A percentile compares a stretch with the other conserved stretches of the same genome.
Evolutionary conservation across 75 land plant species (phyloP).

Genomic region (Cupressus sempervirens): DNA sequence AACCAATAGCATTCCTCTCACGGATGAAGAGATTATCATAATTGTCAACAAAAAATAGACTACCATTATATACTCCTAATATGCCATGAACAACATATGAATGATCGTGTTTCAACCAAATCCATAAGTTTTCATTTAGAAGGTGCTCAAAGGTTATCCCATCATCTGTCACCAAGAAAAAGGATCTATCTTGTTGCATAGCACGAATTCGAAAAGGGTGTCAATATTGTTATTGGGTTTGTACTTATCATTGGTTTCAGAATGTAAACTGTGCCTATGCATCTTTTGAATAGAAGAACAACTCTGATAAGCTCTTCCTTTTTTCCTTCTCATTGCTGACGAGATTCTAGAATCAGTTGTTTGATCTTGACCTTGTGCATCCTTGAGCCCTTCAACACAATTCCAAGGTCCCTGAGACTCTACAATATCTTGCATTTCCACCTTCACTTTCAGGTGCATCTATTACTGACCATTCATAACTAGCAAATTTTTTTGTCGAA

Average conservation of each 20-base stretch:
- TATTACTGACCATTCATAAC: constrained; percentile 66
- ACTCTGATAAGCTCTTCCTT: constrained; percentile 7
- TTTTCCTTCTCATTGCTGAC: constrained; percentile 22
- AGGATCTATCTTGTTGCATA: constrained; percentile 58
- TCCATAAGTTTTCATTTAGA: constrained; percentile 44
- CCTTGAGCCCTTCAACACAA: constrained; percentile 58
- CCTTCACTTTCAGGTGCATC: constrained; percentile 87
- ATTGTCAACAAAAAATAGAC: constrained; percentile 54
- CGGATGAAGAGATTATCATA: constrained; percentile 58
- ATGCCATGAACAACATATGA: constrained; percentile 43
- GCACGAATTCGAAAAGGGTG: constrained; percentile 45
- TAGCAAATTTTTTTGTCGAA: constrained; percentile 31
- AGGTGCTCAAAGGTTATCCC: constrained; percentile 61
- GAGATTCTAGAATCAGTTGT: constrained; percentile 11
- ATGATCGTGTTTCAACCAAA: constrained; percentile 73
- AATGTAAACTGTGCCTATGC: not conserved
- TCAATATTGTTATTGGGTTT: constrained; percentile 17
- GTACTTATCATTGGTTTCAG: constrained; percentile 20
- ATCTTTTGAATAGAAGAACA: constrained; percentile 5
- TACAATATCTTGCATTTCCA: constrained; percentile 83
- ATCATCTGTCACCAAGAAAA: constrained; percentile 52
- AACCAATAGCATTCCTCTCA: constrained; percentile 46
- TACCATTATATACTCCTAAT: constrained; percentile 65
- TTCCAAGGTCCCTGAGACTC: constrained; percentile 62
- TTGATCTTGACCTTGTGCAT: constrained; percentile 18